Evolutionary conservation across 75 land plant genomes (phyloP).

Genomic region (Azolla pinnata): DNA sequence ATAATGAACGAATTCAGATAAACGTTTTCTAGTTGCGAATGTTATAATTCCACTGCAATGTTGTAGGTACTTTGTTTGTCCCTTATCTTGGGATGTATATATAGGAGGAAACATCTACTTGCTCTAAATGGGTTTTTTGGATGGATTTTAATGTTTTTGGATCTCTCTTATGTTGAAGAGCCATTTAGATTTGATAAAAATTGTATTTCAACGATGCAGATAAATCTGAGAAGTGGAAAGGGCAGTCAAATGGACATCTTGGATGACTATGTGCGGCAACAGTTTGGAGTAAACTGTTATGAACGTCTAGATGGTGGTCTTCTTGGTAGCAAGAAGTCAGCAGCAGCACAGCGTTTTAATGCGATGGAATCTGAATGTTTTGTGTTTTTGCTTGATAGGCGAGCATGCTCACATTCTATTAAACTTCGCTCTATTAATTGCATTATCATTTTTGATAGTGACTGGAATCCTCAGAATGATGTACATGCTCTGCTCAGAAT

Average conservation of each 20-base stretch:
- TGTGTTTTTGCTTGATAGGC: slow-evolving; percentile 62
- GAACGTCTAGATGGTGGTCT: slow-evolving; percentile 64
- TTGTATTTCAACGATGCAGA: no score
- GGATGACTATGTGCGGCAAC: slow-evolving; percentile 71
- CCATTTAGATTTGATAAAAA: no score
- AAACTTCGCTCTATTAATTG: slow-evolving; percentile 53
- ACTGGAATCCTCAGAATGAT: slow-evolving; percentile 79
- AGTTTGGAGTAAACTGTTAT: slow-evolving; percentile 72
- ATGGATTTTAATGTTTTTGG: background rate
- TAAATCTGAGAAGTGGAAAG: slow-evolving; percentile 10
- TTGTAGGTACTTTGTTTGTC: no score
- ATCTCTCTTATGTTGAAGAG: background rate
- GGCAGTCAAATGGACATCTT: slow-evolving; percentile 47
- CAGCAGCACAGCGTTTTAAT: slow-evolving; percentile 59
- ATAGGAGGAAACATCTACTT: background rate
- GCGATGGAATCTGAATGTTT: slow-evolving; percentile 47
- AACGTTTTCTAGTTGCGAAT: no score
- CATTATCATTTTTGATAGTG: slow-evolving; percentile 68
- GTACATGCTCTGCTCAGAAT: slow-evolving; percentile 47
- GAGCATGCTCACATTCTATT: slow-evolving; percentile 46
- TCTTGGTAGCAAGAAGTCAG: slow-evolving; percentile 25
- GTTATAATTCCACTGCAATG: no score
- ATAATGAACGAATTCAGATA: no score
- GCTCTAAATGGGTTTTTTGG: background rate
- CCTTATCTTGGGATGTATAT: no score